Base-by-base conservation (phyloP, 2,329 filamentous ascomycete species). In the Fusarium luffae region DNA sequence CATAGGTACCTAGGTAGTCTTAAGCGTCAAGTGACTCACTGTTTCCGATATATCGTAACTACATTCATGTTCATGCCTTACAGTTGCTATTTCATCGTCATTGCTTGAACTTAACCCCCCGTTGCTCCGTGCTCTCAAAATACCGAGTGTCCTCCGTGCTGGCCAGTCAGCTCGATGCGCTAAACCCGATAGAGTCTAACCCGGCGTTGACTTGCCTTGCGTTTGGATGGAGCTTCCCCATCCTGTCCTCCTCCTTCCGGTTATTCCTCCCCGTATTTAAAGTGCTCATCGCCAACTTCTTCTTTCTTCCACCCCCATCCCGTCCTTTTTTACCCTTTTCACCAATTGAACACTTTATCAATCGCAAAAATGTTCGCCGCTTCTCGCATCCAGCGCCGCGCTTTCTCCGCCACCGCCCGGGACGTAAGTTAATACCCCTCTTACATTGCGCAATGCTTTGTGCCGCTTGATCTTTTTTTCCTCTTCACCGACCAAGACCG, bases 401-500 rank as follows among this genome's bases (percentile, higher is more conserved):
- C 92, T 81, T 94, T 94, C 85, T 93, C 92, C 79, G 91, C 88
- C 80, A 91, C 92, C 79, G 90, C 92, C 77, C 87, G 89, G 83
- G 87, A 93, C 84, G 92, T 94, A 83, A 82, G 88, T 82, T 59
- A 41, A 55, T 43, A 23, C 44, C 68, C 49, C 46, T 58, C 64
- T 62, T 54, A 48, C 37, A 58, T 25, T 58, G 54, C 57, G 40
- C 63, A 55, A 41, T 42, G 49, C 49, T 56, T 69, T 59, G 27
- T 58, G 18, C 42, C 46, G 13, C 60, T 54, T 27, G 49, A 14
- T 61, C 14, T 32, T 58, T 70, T 51, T 49, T 59, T 51, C 64
- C 63, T 66, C 68, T 55, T 66, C 65, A 61, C 65, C 68, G 69
- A 69, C 44, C 60, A 50, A 69, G 47, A 56, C 68, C 50, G 68